Evolutionary conservation across 176 grass and related monocot genomes (phyloP).

Genomic region (Phragmites australis): DNA sequence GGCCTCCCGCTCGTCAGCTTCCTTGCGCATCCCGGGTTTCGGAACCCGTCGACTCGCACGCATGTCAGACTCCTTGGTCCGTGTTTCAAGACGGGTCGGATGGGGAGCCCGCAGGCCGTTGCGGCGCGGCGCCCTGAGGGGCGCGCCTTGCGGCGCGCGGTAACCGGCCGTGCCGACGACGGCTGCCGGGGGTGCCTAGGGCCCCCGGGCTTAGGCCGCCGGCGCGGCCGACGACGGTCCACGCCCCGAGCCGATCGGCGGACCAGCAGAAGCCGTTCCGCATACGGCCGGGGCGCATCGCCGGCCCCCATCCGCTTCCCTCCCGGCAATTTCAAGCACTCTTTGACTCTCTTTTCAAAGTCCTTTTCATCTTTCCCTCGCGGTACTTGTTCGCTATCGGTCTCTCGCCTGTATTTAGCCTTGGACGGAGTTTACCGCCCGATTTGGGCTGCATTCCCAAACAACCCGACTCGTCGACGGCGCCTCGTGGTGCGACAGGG

Average conservation of each 20-base stretch:
- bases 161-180: too few relatives aligned
- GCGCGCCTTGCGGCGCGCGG: too few relatives aligned
- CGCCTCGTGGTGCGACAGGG: too few relatives aligned
- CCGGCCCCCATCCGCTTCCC: constrained; percentile 58
- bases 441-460: constrained; percentile 50
- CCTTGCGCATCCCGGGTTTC: too few relatives aligned
- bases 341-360: constrained; percentile 76
- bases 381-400: constrained; percentile 9
- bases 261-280: neutral
- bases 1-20: too few relatives aligned
- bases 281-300: constrained; percentile 10
- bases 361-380: constrained; percentile 68
- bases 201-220: too few relatives aligned
- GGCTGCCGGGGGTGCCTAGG: too few relatives aligned
- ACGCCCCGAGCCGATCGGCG: too few relatives aligned
- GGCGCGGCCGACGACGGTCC: too few relatives aligned
- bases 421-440: constrained; percentile 54
- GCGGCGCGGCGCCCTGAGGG: too few relatives aligned
- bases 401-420: constrained; percentile 64
- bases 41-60: neutral
- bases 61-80: constrained; percentile 58
- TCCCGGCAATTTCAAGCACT: constrained; percentile 59
- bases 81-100: constrained; percentile 72
- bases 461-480: constrained; percentile 48
- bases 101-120: constrained; percentile 30